Conservation (phyloP, 192 early-diverging fungal species). For the Polychytrium aggregatum region DNA sequence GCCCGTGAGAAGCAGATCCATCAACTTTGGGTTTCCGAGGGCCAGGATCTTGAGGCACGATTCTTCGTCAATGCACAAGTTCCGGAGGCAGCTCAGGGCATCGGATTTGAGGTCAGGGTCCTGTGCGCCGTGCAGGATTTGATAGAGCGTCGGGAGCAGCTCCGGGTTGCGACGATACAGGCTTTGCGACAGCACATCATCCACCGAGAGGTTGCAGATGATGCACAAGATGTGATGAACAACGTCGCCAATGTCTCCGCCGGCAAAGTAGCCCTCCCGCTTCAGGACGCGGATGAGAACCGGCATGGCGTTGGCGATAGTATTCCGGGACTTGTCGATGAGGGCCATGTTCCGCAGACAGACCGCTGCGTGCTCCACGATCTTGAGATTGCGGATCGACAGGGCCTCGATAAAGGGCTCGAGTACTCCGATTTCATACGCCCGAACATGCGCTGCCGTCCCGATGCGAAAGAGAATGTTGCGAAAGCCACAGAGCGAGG, state of each 20-base stretch:
- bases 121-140: not conserved
- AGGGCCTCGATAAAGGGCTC: not conserved
- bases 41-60: conserved; percentile 7
- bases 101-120: not conserved
- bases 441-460: not conserved
- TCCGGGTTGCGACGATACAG: not conserved
- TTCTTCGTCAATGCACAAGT: conserved; percentile 13
- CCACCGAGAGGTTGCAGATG: conserved; percentile 7
- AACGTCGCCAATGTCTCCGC: not conserved
- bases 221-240: conserved; percentile 1
- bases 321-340: not conserved
- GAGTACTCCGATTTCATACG: not conserved
- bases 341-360: not conserved
- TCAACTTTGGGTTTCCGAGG: conserved; percentile 4
- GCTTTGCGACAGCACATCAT: conserved; percentile 3
- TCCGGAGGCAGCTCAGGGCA: conserved; percentile 3
- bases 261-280: not conserved
- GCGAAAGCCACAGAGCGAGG: not conserved
- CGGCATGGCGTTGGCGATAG: not conserved
- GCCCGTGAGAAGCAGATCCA: conserved; percentile 3
- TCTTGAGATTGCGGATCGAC: not conserved
- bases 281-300: not conserved
- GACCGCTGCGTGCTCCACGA: not conserved
- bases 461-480: conserved; percentile 6
- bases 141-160: conserved; percentile 3